Evolutionary conservation across 345 rosid genomes (phyloP).

Genomic region (Raphanus sativus): DNA sequence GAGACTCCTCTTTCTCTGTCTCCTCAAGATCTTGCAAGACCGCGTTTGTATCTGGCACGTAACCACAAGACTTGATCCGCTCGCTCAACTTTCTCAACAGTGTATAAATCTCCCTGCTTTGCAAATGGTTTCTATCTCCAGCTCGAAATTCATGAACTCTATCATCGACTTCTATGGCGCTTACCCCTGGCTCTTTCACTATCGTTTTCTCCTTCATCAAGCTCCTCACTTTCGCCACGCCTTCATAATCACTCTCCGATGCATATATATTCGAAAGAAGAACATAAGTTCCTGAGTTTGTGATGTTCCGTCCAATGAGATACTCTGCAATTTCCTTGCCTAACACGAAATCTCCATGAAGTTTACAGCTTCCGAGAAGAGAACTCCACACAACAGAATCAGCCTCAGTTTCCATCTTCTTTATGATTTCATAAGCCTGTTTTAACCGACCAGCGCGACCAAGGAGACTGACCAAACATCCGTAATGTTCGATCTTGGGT

Average conservation of each 20-base stretch:
- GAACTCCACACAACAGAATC: slow-evolving; percentile 73
- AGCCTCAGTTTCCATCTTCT: slow-evolving; percentile 49
- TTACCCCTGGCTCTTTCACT: slow-evolving; percentile 65
- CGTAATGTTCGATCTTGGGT: slow-evolving; percentile 81
- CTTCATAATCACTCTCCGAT: slow-evolving; percentile 54
- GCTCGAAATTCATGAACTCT: slow-evolving; percentile 59
- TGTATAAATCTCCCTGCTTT: slow-evolving; percentile 48
- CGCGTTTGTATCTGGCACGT: slow-evolving; percentile 45
- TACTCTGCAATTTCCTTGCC: slow-evolving; percentile 70
- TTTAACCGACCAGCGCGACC: slow-evolving; percentile 64
- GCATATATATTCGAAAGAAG: slow-evolving; percentile 75
- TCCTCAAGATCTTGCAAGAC: slow-evolving; percentile 61
- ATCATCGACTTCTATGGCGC: slow-evolving; percentile 59
- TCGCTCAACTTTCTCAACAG: slow-evolving; percentile 50
- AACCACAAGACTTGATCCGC: slow-evolving; percentile 27
- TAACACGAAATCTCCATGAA: slow-evolving; percentile 49
- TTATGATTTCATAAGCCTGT: slow-evolving; percentile 51
- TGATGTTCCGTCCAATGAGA: slow-evolving; percentile 48
- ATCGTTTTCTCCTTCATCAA: slow-evolving; percentile 67
- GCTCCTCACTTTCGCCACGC: slow-evolving; percentile 60
- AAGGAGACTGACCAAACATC: slow-evolving; percentile 71
- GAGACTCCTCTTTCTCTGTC: slow-evolving; percentile 51
- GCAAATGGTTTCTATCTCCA: slow-evolving; percentile 55
- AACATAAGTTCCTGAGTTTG: slow-evolving; percentile 63
- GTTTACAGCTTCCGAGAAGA: slow-evolving; percentile 66